Percentiles rank a stretch among this genome's conserved stretches.
Conservation (phyloP, 768 basidiomycete species). For the Termitomyces sp. region DNA sequence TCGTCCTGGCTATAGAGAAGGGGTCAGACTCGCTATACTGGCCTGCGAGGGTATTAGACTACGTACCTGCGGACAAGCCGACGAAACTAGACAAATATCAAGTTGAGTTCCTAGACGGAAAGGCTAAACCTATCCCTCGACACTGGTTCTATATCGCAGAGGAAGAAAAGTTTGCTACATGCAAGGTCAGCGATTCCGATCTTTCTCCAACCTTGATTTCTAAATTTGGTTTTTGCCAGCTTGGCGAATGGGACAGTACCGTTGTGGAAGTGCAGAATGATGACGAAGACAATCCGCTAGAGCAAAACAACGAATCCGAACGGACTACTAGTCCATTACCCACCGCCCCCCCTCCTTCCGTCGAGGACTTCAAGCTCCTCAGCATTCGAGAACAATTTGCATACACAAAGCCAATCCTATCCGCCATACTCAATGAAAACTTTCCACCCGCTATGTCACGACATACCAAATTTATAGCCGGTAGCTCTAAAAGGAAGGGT, state of each 20-base stretch:
- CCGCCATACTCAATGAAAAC: constrained; percentile 50
- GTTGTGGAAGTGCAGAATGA: constrained; percentile 37
- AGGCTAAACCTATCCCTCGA: constrained; percentile 36
- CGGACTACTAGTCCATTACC: constrained; percentile 39
- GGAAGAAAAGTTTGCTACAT: constrained; percentile 60
- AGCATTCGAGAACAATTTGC: constrained; percentile 56
- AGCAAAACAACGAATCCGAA: constrained; percentile 17
- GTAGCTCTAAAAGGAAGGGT: constrained; percentile 43
- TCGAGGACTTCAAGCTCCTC: constrained; percentile 43
- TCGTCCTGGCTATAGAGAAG: constrained; percentile 51
- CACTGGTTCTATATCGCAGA: constrained; percentile 55
- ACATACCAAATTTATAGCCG: constrained; percentile 56
- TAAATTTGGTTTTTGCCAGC: constrained; percentile 24
- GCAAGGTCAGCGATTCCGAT: constrained; percentile 37
- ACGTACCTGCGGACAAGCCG: constrained; percentile 38
- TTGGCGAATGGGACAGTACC: constrained; percentile 55
- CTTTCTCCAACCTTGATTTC: background rate
- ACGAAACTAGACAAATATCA: constrained; percentile 40
- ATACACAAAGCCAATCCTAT: constrained; percentile 62
- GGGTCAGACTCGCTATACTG: constrained; percentile 44
- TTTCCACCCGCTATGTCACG: constrained; percentile 50
- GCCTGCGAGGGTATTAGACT: constrained; percentile 61
- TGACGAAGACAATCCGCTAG: constrained; percentile 30
- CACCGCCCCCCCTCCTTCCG: constrained; percentile 36
- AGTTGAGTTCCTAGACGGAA: constrained; percentile 59